Base-by-base conservation (phyloP, 495 filamentous ascomycete genomes). In the Beverwykella pulmonaria region DNA sequence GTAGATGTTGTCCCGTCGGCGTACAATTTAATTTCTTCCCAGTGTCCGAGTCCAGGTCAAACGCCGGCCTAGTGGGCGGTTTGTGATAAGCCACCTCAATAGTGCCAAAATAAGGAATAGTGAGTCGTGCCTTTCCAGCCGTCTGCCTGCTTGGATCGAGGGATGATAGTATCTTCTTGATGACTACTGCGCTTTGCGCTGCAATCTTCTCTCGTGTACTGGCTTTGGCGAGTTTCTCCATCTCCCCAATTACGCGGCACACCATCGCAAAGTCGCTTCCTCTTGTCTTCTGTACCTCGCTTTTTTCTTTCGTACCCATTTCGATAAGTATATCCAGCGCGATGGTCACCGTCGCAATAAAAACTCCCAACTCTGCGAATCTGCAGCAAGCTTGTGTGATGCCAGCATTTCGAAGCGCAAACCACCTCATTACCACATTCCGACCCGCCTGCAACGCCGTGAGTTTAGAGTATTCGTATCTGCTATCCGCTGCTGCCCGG, bases 391-490 rank as follows among this genome's bases (percentile, higher is more conserved):
- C 67, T 49, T 69, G 67, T 15, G 67, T 69, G 54, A 61, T 65
- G 47, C 48, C 55, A 22, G 67, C 53, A 26, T 69, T 65, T 15
- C 67, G 60, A 6, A 69, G 56, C 9, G 67, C 67, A 56, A 69
- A 69, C 67, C 67, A 69, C 23, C 67, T 39, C 61, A 69, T 36
- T 2, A 69, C 39, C 2, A 69, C 19, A 47, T 69, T 65, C 1
- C 67, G 67, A 26, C 60, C 56, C n/a, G 67, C 53, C 32, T 64
- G 60, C 32, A 65, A 29, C 20, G 54, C 67, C 14, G 67, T 62
- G 67, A 69, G 39, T 48, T 69, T 69, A 1, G 60, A 59, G 61
- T 60, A 69, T 36, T 69, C 67, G 56, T 64, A 69, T 49, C 67
- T 27, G 39, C 53, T 64, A 32, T 69, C 67, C 7, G 34, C 53